Conservation (phyloP, 2,329 filamentous ascomycete species). For the Xylaria sp. region DNA sequence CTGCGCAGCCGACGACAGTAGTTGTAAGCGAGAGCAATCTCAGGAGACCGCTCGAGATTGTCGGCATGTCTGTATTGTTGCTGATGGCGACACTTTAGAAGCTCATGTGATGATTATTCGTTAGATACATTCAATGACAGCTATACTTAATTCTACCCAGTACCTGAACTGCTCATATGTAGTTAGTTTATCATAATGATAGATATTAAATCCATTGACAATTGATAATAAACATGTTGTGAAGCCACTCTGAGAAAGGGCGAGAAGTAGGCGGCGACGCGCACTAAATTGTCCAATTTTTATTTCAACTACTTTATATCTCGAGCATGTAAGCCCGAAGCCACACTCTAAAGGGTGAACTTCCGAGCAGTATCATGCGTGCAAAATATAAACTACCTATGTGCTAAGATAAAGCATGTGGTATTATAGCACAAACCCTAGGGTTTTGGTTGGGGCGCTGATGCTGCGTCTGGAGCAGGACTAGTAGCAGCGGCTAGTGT, state of each 20-base stretch:
- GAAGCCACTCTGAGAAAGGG: not conserved
- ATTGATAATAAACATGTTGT: not conserved
- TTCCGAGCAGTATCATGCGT: slow-evolving; percentile 25
- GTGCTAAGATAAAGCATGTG: slow-evolving; percentile 14
- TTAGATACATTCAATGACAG: not conserved
- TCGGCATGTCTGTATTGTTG: slow-evolving; percentile 12
- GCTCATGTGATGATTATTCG: not conserved
- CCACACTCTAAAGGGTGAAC: not conserved
- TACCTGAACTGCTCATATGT: too few relatives aligned
- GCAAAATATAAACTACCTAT: slow-evolving; percentile 16
- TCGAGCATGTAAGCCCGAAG: not conserved
- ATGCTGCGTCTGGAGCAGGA: slow-evolving; percentile 38
- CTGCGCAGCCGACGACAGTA: slow-evolving; percentile 13
- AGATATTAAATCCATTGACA: not conserved
- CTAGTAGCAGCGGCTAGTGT: slow-evolving; percentile 48
- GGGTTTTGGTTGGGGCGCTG: slow-evolving; percentile 44
- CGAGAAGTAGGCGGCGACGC: not conserved
- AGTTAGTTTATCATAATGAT: not conserved
- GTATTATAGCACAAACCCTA: slow-evolving; percentile 26
- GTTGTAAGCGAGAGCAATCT: slow-evolving; percentile 2
- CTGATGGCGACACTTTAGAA: slow-evolving; percentile 12
- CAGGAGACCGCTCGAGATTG: slow-evolving; percentile 5
- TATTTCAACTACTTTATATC: slow-evolving; percentile 21
- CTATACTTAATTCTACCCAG: not conserved
- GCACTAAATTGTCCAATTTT: not conserved